These are phyloP conservation scores for Aspergillus sp. DNA, from an alignment of 2,329 filamentous ascomycete species.

Conservation along the genomic window DNA sequence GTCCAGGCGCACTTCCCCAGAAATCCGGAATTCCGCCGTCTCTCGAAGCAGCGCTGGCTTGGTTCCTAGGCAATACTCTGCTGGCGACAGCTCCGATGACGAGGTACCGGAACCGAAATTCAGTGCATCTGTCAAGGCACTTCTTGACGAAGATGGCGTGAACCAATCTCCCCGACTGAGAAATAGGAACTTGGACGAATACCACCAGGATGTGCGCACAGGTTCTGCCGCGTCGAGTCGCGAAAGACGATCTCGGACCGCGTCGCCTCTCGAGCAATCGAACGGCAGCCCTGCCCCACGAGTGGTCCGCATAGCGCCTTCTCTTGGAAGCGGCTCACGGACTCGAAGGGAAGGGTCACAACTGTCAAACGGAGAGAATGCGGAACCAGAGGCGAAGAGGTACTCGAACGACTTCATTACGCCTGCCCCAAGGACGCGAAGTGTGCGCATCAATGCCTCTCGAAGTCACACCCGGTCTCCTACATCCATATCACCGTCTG, in stretches of 20 bases:
- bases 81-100: slow-evolving; percentile 90
- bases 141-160: slow-evolving; percentile 63
- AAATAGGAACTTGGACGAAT: slow-evolving; percentile 32
- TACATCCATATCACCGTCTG: slow-evolving; percentile 42
- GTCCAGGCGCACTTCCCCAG: slow-evolving; percentile 40
- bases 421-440: slow-evolving; percentile 50
- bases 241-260: slow-evolving; percentile 39
- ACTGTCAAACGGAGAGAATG: slow-evolving; percentile 41
- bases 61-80: slow-evolving; percentile 40
- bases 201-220: slow-evolving; percentile 30
- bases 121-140: slow-evolving; percentile 86
- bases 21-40: slow-evolving; percentile 25
- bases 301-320: slow-evolving; percentile 45
- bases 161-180: slow-evolving; percentile 54
- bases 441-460: slow-evolving; percentile 47
- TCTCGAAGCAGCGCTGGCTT: slow-evolving; percentile 27
- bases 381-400: slow-evolving; percentile 30
- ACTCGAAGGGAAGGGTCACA: slow-evolving; percentile 46
- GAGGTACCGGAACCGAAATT: slow-evolving; percentile 90
- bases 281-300: slow-evolving; percentile 49
- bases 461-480: slow-evolving; percentile 48
- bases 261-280: slow-evolving; percentile 43
- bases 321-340: slow-evolving; percentile 33
- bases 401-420: slow-evolving; percentile 49
- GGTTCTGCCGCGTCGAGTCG: slow-evolving; percentile 34